Percentiles rank a stretch among this genome's conserved stretches.
These are phyloP conservation scores for Ustilaginoidea virens DNA, from an alignment of 2,329 filamentous ascomycete genomes.

Conservation along the genomic window DNA sequence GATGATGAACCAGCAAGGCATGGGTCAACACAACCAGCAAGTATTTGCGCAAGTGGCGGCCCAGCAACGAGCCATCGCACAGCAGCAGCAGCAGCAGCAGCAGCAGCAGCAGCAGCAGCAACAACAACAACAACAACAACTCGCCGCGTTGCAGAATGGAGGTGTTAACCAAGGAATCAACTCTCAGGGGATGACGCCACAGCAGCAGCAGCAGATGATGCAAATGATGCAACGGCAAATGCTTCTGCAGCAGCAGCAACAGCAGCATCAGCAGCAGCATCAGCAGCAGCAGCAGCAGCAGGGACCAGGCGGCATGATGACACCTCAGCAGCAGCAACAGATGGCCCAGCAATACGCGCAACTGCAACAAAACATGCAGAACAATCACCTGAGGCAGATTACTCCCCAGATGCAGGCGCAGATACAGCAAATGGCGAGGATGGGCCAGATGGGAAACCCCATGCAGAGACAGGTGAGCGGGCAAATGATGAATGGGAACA, in stretches of 20 bases:
- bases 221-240: slow-evolving; percentile 22
- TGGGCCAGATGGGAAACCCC: slow-evolving; percentile 21
- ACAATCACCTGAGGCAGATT: slow-evolving; percentile 18
- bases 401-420: slow-evolving; percentile 23
- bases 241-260: slow-evolving; percentile 24
- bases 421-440: slow-evolving; percentile 22
- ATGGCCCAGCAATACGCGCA: slow-evolving; percentile 28
- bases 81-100: slow-evolving; percentile 29
- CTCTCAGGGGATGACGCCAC: slow-evolving; percentile 18
- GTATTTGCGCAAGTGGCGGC: slow-evolving; percentile 30
- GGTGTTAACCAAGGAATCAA: slow-evolving; percentile 21
- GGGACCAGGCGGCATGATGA: slow-evolving; percentile 24
- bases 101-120: too few relatives aligned
- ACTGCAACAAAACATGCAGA: slow-evolving; percentile 25
- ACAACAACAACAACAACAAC: too few relatives aligned
- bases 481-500: slow-evolving; percentile 26
- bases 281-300: slow-evolving; percentile 14
- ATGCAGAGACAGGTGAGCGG: slow-evolving; percentile 21
- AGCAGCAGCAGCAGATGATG: slow-evolving; percentile 24
- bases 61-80: slow-evolving; percentile 30
- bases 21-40: slow-evolving; percentile 22
- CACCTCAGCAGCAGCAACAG: slow-evolving; percentile 24
- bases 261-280: slow-evolving; percentile 15
- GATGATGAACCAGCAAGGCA: slow-evolving; percentile 35
- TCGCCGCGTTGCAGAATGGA: slow-evolving; percentile 23